Base-by-base conservation (phyloP, 2,329 filamentous ascomycete species). In the Lasiodiplodia hormozganensis region DNA sequence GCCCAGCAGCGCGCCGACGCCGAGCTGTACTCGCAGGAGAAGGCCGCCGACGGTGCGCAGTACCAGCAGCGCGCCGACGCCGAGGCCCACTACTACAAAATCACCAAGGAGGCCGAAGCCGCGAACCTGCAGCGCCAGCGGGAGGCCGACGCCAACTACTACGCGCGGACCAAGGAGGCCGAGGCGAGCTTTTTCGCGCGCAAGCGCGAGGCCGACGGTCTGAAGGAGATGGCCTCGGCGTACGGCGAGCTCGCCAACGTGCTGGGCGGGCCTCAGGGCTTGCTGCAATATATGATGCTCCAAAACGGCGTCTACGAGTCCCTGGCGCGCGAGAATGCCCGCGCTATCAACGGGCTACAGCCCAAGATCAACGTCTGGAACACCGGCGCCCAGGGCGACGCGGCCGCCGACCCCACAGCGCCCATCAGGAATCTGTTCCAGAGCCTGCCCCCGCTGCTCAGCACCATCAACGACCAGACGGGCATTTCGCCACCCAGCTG, bases 341-440 rank as follows among this genome's bases (percentile, higher is more conserved):
- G 85, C 38, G 93, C 92, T 38, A 88, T 96, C 76, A 85, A 88
- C 64, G 93, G 93, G 31, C 81, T 96, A 72, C 87, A 94, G 78
- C 93, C 93, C 72, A 96, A 96, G 89, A 96, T 96, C 82, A 94
- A 90, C 70, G 89, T 95, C 31, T 97, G 93, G 93, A 96, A 93
- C 77, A 96, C 93, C 2, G 92, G 92, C 0, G 78, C 81, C 60
- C 82, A 85, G 62, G 76, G 74, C 52, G 84, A 76, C 18, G 54
- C 25, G 34, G 81, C 80, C 12, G 82, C 86, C 67, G 89, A 92
- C 69, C 79, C 85, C 10, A 82, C 85, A 28, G 87, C 86, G 1
- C 86, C 90, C 4, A 90, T 96, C 81, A 85, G 92, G 72, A 94
- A 95, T 73, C 86, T 96, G 47, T 94, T 96, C 82, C 93, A 96